Percentiles rank a stretch among this genome's conserved stretches.
phyloP scores from a whole-genome alignment of 2,329 filamentous ascomycete species.

The Cladosporium sphaerospermum region DNA sequence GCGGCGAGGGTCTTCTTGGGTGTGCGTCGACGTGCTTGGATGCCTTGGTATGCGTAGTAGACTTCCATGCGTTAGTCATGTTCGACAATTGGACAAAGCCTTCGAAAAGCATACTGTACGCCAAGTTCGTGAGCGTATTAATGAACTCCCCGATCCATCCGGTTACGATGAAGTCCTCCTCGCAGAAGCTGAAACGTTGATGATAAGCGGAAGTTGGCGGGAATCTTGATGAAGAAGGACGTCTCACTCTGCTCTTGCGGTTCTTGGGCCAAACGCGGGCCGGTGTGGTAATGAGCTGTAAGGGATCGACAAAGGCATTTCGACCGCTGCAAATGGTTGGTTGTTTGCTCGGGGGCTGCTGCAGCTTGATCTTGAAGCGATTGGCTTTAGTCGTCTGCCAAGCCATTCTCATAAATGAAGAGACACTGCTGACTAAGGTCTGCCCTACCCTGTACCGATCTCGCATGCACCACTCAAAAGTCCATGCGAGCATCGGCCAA shows the following conservation, averaged over 20 bases:
- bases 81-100: not conserved
- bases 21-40: not conserved
- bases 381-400: not conserved
- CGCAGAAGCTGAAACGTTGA: constrained; percentile 1
- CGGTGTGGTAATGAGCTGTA: not conserved
- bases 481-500: too few relatives aligned
- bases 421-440: not conserved
- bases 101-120: not conserved
- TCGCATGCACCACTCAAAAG: too few relatives aligned
- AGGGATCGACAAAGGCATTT: constrained; percentile 1
- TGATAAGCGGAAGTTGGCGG: not conserved
- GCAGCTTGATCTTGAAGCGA: not conserved
- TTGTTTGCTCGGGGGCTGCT: not conserved
- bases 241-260: not conserved
- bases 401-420: not conserved
- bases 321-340: not conserved
- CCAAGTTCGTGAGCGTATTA: constrained; percentile 10
- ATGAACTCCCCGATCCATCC: constrained; percentile 10
- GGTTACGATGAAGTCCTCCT: constrained; percentile 11
- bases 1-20: not conserved
- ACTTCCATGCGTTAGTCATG: not conserved
- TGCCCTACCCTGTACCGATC: too few relatives aligned
- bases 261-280: constrained; percentile 2
- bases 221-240: not conserved
- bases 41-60: constrained; percentile 7